A percentile compares a stretch with the other conserved stretches of the same genome.
Evolutionary conservation across 768 basidiomycete genomes (phyloP).

Genomic region (Boletus rubroflammeus): DNA sequence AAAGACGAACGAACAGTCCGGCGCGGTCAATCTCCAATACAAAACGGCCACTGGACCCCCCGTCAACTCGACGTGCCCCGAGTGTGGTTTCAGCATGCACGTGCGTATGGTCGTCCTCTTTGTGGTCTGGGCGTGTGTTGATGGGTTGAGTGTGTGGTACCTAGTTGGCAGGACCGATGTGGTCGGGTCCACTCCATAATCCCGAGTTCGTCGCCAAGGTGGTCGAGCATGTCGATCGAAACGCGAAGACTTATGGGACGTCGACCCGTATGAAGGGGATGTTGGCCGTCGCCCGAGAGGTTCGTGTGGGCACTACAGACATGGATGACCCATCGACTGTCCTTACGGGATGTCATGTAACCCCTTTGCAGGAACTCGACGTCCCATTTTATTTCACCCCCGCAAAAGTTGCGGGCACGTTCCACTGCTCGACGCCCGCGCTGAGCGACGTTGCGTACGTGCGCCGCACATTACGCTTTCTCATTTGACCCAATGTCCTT

Average conservation of each 20-base stretch:
- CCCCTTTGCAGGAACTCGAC: conserved; percentile 57
- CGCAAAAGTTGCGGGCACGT: conserved; percentile 68
- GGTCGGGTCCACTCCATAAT: conserved; percentile 88
- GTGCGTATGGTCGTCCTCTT: conserved; percentile 41
- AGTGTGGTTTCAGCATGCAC: conserved; percentile 77
- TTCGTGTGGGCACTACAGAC: conserved; percentile 31
- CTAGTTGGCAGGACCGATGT: conserved; percentile 94
- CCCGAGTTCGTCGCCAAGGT: conserved; percentile 69
- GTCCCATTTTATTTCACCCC: conserved; percentile 89
- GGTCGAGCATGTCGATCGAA: conserved; percentile 63
- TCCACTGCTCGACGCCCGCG: conserved; percentile 77
- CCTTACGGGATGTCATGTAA: neutral
- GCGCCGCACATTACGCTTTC: neutral
- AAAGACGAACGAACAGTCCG: conserved; percentile 51
- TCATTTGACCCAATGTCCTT: neutral
- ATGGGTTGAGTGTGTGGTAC: neutral
- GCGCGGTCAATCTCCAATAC: conserved; percentile 59
- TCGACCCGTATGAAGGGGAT: conserved; percentile 89
- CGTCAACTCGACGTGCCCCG: conserved; percentile 64
- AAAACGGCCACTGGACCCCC: conserved; percentile 72
- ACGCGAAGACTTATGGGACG: conserved; percentile 71
- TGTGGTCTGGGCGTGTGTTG: neutral
- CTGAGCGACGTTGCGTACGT: conserved; percentile 74
- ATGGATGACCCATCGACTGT: neutral
- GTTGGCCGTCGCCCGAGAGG: conserved; percentile 88